Percentiles rank a stretch among this genome's conserved stretches.
phyloP scores from a whole-genome alignment of 441 rosid species.

The Gossypium davidsonii region DNA sequence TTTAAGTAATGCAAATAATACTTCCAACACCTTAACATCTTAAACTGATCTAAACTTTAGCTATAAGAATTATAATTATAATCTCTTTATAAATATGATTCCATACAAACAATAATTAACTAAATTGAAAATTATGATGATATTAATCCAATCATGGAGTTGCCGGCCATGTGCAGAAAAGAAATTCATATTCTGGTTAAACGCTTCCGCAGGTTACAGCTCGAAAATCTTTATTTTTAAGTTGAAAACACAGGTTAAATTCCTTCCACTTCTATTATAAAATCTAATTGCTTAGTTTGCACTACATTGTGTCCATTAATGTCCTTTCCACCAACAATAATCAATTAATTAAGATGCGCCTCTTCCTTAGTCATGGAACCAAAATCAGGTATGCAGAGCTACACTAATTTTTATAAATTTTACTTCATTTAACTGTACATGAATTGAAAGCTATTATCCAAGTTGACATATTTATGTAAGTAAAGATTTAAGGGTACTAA shows the following conservation, averaged over 20 bases:
- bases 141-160: slow-evolving; percentile 2
- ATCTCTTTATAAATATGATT: too few relatives aligned
- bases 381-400: neutral
- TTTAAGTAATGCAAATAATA: too few relatives aligned
- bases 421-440: too few relatives aligned
- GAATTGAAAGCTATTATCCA: neutral
- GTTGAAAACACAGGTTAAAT: neutral
- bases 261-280: neutral
- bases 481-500: neutral
- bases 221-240: neutral
- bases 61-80: too few relatives aligned
- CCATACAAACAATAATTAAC: too few relatives aligned
- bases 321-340: neutral
- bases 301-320: neutral
- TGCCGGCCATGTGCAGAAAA: neutral
- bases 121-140: neutral
- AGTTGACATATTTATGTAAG: slow-evolving; percentile 3
- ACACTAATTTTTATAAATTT: too few relatives aligned
- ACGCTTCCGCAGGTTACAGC: neutral
- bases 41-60: too few relatives aligned
- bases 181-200: neutral
- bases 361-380: neutral
- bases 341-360: neutral
- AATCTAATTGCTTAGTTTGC: neutral
- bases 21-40: too few relatives aligned